Evolutionary conservation across 1,139 yeast genomes (phyloP).

Genomic region (Geotrichum citri-aurantii): DNA sequence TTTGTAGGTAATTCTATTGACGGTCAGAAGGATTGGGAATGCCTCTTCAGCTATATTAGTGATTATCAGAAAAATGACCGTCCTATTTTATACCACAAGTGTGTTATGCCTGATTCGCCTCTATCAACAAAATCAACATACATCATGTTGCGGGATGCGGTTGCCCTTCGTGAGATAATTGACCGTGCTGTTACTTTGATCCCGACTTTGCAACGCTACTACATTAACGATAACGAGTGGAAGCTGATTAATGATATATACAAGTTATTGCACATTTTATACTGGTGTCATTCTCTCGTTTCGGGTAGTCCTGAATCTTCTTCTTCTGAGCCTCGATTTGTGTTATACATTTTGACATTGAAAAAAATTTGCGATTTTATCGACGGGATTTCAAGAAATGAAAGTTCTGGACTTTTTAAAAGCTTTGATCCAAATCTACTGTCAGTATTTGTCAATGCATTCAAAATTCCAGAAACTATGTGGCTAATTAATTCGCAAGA

Average conservation of each 20-base stretch:
- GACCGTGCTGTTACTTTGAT: neutral
- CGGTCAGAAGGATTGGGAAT: neutral
- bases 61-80: neutral
- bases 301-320: neutral
- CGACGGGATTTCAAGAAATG: neutral
- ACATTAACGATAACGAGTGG: constrained; percentile 3
- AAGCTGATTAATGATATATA: neutral
- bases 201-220: constrained; percentile 2
- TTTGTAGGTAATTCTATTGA: neutral
- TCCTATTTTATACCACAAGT: neutral
- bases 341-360: neutral
- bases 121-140: constrained; percentile 2
- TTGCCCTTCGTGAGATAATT: neutral
- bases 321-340: neutral
- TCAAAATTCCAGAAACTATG: neutral
- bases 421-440: neutral
- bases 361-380: neutral
- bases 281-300: constrained; percentile 3
- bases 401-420: neutral
- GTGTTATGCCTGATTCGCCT: neutral
- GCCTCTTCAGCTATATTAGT: neutral
- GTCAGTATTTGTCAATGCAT: neutral
- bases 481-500: constrained; percentile 3
- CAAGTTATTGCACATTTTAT: constrained; percentile 1
- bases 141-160: constrained; percentile 2